Conservation (phyloP, 345 rosid genomes). For the Microthlaspi erraticum region DNA sequence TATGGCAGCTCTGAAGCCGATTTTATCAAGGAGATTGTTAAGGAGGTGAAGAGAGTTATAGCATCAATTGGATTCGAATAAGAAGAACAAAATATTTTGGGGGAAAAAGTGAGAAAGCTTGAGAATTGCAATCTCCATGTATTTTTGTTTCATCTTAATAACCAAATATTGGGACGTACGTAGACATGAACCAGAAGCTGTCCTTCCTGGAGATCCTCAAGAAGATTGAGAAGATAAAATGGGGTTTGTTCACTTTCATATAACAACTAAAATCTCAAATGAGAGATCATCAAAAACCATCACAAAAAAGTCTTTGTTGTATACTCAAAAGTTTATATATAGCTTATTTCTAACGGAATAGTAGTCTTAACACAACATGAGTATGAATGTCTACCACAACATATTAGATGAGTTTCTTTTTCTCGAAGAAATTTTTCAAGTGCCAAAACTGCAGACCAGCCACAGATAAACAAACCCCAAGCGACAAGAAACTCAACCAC, state of each 20-base stretch:
- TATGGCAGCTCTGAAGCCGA: constrained; percentile 36
- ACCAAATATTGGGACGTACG: constrained; percentile 8
- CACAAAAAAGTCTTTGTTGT: neutral
- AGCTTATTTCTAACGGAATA: neutral
- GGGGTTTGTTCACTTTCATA: neutral
- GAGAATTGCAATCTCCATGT: neutral
- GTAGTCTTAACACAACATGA: constrained; percentile 1
- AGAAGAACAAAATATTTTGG: neutral
- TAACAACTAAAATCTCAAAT: no score
- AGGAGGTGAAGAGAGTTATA: neutral
- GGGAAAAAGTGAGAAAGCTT: neutral
- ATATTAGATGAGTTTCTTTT: constrained; percentile 39
- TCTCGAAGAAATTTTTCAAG: constrained; percentile 39
- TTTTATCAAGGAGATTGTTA: constrained; percentile 22
- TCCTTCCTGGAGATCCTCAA: no score
- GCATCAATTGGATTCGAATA: neutral
- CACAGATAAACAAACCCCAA: constrained; percentile 36
- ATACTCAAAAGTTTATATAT: neutral
- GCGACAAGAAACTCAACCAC: constrained; percentile 30
- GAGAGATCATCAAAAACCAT: neutral
- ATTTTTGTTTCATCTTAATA: neutral
- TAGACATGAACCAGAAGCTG: neutral
- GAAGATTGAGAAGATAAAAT: no score
- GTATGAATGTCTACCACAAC: neutral
- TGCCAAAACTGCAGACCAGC: constrained; percentile 42